These are phyloP conservation scores for Mariannaea elegans DNA, from an alignment of 2,329 filamentous ascomycete species.

Conservation along the genomic window DNA sequence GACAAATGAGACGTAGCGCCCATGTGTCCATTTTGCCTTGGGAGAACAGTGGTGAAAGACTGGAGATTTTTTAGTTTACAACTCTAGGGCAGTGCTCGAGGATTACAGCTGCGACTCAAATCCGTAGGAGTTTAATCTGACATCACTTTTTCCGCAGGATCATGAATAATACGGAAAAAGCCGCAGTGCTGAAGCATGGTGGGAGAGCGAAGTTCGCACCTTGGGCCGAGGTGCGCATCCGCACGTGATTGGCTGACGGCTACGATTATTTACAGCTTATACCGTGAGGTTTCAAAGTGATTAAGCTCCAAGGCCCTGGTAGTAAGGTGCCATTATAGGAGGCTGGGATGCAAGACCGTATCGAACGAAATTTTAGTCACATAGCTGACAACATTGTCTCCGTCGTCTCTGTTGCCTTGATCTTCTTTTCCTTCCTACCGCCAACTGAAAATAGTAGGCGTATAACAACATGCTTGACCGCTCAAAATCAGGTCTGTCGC, in stretches of 20 bases:
- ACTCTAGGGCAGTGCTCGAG: no score
- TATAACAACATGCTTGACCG: constrained; percentile 30
- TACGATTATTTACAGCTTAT: background rate
- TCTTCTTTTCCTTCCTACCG: constrained; percentile 41
- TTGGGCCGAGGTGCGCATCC: no score
- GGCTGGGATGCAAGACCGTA: constrained; percentile 41
- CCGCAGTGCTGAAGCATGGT: no score
- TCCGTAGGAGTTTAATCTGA: no score
- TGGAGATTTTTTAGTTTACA: no score
- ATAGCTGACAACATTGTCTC: constrained; percentile 38
- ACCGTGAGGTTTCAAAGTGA: background rate
- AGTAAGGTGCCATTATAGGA: constrained; percentile 34
- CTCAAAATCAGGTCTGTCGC: constrained; percentile 41
- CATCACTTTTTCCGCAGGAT: no score
- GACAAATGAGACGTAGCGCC: no score
- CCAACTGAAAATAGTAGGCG: constrained; percentile 24
- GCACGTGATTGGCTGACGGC: background rate
- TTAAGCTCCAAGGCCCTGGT: background rate
- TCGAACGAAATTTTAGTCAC: constrained; percentile 39
- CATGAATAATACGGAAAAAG: no score
- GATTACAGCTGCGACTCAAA: no score
- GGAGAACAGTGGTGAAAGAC: no score
- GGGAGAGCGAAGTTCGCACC: no score
- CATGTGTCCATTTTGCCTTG: no score
- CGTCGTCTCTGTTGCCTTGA: constrained; percentile 31